Percentiles rank a stretch among this genome's conserved stretches.
Evolutionary conservation across 2,329 filamentous ascomycete genomes (phyloP).

Genomic region (Trichophyton equinum): DNA sequence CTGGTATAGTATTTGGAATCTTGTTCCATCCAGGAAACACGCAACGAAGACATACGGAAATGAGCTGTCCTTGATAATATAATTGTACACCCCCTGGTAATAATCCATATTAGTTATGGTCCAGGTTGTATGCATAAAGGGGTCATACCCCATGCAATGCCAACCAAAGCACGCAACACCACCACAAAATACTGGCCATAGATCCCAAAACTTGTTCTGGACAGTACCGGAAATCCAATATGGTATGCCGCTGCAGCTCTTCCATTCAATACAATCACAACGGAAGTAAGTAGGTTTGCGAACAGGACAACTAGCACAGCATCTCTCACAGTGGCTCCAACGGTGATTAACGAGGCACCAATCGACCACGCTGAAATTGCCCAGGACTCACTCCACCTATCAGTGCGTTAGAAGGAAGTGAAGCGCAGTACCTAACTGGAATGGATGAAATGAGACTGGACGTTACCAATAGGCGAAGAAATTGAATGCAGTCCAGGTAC

Average conservation of each 20-base stretch:
- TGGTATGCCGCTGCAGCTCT: constrained; percentile 14
- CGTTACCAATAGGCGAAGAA: constrained; percentile 17
- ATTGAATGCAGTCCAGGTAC: constrained; percentile 16
- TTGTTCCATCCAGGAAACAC: constrained; percentile 18
- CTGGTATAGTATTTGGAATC: constrained; percentile 18
- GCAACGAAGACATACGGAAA: constrained; percentile 19
- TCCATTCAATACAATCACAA: constrained; percentile 16
- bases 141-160: constrained; percentile 14
- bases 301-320: constrained; percentile 16
- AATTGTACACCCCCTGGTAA: constrained; percentile 15
- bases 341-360: constrained; percentile 15
- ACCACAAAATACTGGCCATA: constrained; percentile 15
- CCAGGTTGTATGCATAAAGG: not conserved
- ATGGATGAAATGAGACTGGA: not conserved
- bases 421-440: not conserved
- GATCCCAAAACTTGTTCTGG: constrained; percentile 14
- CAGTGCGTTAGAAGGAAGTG: not conserved
- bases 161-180: constrained; percentile 13
- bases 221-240: constrained; percentile 15
- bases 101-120: not conserved
- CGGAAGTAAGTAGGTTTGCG: constrained; percentile 15
- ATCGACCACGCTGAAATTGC: constrained; percentile 17
- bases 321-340: constrained; percentile 16
- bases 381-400: constrained; percentile 18
- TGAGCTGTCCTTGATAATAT: constrained; percentile 17